Evolutionary conservation across 495 filamentous ascomycete species (phyloP).

Genomic region (Penicillium fimorum): DNA sequence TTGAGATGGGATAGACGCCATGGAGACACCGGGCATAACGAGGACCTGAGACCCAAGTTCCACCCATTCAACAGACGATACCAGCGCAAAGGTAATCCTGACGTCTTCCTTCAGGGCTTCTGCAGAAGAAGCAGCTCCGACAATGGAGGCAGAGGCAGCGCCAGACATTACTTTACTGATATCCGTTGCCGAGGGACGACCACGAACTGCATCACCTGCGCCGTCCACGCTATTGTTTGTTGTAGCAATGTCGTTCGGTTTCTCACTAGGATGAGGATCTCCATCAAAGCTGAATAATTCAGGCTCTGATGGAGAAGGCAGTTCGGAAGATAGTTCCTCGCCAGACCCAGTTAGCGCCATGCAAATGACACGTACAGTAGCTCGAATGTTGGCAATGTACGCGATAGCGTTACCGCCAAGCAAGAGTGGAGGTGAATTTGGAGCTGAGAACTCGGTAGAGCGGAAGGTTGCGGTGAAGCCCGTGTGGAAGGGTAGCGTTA

Average conservation of each 20-base stretch:
- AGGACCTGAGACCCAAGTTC: slow-evolving; percentile 77
- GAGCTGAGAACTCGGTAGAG: slow-evolving; percentile 38
- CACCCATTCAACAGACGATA: slow-evolving; percentile 78
- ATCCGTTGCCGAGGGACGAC: slow-evolving; percentile 19
- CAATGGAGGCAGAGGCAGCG: not conserved
- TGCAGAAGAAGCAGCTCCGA: slow-evolving; percentile 19
- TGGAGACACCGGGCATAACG: slow-evolving; percentile 63
- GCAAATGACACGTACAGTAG: slow-evolving; percentile 66
- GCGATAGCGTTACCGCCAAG: slow-evolving; percentile 68
- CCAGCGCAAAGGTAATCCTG: slow-evolving; percentile 72
- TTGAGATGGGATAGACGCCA: slow-evolving; percentile 25
- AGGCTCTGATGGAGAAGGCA: slow-evolving; percentile 38
- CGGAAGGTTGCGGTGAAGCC: slow-evolving; percentile 51
- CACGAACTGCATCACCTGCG: slow-evolving; percentile 1
- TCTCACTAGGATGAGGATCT: slow-evolving; percentile 40
- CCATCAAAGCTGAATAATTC: slow-evolving; percentile 68
- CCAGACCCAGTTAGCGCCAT: slow-evolving; percentile 40
- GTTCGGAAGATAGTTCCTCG: slow-evolving; percentile 32
- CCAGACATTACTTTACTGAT: slow-evolving; percentile 28
- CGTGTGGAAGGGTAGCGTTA: slow-evolving; percentile 42
- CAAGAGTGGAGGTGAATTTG: slow-evolving; percentile 44
- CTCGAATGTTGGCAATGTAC: slow-evolving; percentile 84
- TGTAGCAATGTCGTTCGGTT: slow-evolving; percentile 4
- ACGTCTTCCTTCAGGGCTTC: slow-evolving; percentile 39
- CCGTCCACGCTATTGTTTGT: not conserved